A percentile compares a stretch with the other conserved stretches of the same genome.
phyloP scores from a whole-genome alignment of 164 flowering plant genomes.

The Chimonanthus salicifolius region DNA sequence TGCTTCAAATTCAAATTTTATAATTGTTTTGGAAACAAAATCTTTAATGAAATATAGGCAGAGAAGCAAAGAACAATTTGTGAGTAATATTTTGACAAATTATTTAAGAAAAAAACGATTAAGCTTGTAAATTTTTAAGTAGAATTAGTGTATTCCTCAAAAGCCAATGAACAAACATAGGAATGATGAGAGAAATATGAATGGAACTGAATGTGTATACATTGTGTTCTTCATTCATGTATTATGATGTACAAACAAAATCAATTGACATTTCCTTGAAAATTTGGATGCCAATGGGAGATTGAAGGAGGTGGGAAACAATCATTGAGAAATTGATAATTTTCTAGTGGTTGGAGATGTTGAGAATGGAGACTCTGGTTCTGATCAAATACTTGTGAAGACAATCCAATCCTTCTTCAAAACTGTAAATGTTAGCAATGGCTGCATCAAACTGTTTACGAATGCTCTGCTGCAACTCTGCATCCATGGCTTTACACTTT shows the following conservation, averaged over 20 bases:
- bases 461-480: constrained; percentile 17
- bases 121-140: background rate
- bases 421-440: constrained; percentile 35
- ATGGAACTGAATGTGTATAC: background rate
- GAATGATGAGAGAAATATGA: background rate
- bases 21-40: too few species aligned
- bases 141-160: background rate
- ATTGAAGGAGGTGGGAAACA: too few species aligned
- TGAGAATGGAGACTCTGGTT: constrained; percentile 51
- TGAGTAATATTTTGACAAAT: background rate
- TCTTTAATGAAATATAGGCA: too few species aligned
- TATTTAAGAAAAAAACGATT: background rate
- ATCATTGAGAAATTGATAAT: background rate
- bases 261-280: background rate
- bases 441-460: constrained; percentile 42
- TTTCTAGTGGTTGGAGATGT: constrained; percentile 10
- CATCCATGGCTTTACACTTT: constrained; percentile 15
- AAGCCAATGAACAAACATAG: background rate
- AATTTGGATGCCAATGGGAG: constrained; percentile 4
- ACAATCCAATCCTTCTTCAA: constrained; percentile 46
- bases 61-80: too few species aligned
- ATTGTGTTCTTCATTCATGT: background rate
- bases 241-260: background rate
- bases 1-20: too few species aligned
- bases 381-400: constrained; percentile 47